These are phyloP conservation scores for Paralagenidium karlingii DNA, from an alignment of 352 stramenopile species.

Conservation along the genomic window DNA sequence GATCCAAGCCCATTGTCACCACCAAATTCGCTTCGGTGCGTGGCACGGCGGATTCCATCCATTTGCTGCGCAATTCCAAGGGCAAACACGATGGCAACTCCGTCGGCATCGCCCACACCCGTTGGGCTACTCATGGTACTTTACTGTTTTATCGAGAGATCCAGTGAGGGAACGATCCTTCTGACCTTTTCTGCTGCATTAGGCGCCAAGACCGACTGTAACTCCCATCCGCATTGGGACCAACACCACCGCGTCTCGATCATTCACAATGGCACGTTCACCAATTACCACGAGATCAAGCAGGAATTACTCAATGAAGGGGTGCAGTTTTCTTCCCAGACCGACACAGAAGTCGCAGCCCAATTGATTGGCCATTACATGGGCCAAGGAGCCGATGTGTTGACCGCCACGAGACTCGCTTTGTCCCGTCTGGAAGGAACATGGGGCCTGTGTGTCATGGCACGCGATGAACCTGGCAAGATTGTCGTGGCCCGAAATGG, in stretches of 20 bases:
- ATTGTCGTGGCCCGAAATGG: slow-evolving; percentile 96
- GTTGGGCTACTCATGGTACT: slow-evolving; percentile 97
- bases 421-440: slow-evolving; percentile 89
- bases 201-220: slow-evolving; percentile 96
- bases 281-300: slow-evolving; percentile 92
- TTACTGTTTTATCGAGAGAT: too few relatives aligned
- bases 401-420: slow-evolving; percentile 85
- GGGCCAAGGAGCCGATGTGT: slow-evolving; percentile 64
- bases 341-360: slow-evolving; percentile 97
- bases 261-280: slow-evolving; percentile 99
- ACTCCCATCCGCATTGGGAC: slow-evolving; percentile 97
- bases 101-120: slow-evolving; percentile 97
- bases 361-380: slow-evolving; percentile 93
- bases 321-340: slow-evolving; percentile 92
- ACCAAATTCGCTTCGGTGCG: slow-evolving; percentile 91
- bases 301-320: slow-evolving; percentile 76
- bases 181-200: slow-evolving; percentile 5
- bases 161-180: neutral
- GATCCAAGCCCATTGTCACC: slow-evolving; percentile 52
- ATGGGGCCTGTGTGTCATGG: slow-evolving; percentile 93
- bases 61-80: slow-evolving; percentile 75
- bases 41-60: slow-evolving; percentile 89
- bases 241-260: slow-evolving; percentile 87
- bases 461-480: slow-evolving; percentile 87
- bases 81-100: slow-evolving; percentile 73